Evolutionary conservation across 2,329 filamentous ascomycete species (phyloP).

Genomic region (Colletotrichum scovillei): DNA sequence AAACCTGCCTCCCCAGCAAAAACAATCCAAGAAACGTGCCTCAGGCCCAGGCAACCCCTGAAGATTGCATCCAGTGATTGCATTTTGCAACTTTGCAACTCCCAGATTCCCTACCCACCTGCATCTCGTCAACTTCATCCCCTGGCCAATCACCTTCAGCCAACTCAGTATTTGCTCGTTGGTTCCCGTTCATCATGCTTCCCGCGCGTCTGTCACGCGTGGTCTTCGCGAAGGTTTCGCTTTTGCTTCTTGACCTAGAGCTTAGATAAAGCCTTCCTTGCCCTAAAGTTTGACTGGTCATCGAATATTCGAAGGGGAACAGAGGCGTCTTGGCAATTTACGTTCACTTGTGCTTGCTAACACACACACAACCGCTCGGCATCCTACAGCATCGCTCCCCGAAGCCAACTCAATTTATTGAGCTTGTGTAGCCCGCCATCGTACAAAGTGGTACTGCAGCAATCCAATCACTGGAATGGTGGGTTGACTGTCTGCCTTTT

Average conservation of each 20-base stretch:
- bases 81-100: neutral
- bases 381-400: constrained; percentile 1
- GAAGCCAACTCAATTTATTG: neutral
- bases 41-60: constrained; percentile 1
- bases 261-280: neutral
- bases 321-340: neutral
- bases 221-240: neutral
- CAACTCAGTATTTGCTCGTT: neutral
- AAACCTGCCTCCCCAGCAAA: neutral
- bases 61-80: constrained; percentile 22
- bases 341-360: neutral
- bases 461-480: neutral
- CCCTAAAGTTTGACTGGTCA: neutral
- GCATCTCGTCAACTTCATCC: neutral
- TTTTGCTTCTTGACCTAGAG: neutral
- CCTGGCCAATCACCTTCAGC: constrained; percentile 6
- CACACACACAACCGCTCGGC: neutral
- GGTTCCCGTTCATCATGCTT: neutral
- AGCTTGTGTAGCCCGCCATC: neutral
- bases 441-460: neutral
- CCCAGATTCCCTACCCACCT: neutral
- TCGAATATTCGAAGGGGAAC: neutral
- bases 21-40: neutral
- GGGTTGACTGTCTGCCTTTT: neutral
- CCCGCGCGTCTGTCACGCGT: constrained; percentile 24